These are phyloP conservation scores for Yamadazyma siamensis DNA, from an alignment of 1,139 yeast genomes.

Conservation along the genomic window DNA sequence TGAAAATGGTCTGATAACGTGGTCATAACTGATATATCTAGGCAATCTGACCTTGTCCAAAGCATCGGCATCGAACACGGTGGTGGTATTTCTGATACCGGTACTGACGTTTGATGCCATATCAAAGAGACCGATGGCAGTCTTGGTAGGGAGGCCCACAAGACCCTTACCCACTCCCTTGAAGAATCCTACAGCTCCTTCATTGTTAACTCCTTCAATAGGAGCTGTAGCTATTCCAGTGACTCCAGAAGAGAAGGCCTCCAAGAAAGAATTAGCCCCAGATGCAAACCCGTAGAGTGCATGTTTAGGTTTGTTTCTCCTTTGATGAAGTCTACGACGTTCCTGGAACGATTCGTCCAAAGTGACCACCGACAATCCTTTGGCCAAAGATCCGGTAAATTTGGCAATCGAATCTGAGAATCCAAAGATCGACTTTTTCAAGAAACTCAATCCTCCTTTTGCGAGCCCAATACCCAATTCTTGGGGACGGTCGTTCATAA, in stretches of 20 bases:
- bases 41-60: slow-evolving; percentile 82
- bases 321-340: slow-evolving; percentile 66
- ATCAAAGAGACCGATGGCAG: slow-evolving; percentile 93
- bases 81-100: slow-evolving; percentile 90
- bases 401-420: slow-evolving; percentile 90
- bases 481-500: slow-evolving; percentile 91
- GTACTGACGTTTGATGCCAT: slow-evolving; percentile 91
- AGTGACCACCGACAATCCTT: slow-evolving; percentile 89
- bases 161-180: slow-evolving; percentile 94
- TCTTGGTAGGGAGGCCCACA: slow-evolving; percentile 91
- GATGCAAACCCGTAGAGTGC: slow-evolving; percentile 83
- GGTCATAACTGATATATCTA: slow-evolving; percentile 66
- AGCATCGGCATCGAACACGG: slow-evolving; percentile 80
- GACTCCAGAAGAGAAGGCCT: slow-evolving; percentile 83
- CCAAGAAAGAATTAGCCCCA: slow-evolving; percentile 88
- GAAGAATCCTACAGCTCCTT: slow-evolving; percentile 83
- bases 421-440: slow-evolving; percentile 93
- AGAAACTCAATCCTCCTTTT: slow-evolving; percentile 90
- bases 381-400: slow-evolving; percentile 90
- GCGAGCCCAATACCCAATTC: slow-evolving; percentile 95
- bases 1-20: slow-evolving; percentile 71
- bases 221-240: slow-evolving; percentile 92
- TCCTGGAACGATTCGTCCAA: slow-evolving; percentile 85
- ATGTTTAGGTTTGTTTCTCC: slow-evolving; percentile 79
- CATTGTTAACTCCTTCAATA: slow-evolving; percentile 77